These are phyloP conservation scores for Botrytis pseudocinerea DNA, from an alignment of 2,329 filamentous ascomycete genomes.

Conservation along the genomic window DNA sequence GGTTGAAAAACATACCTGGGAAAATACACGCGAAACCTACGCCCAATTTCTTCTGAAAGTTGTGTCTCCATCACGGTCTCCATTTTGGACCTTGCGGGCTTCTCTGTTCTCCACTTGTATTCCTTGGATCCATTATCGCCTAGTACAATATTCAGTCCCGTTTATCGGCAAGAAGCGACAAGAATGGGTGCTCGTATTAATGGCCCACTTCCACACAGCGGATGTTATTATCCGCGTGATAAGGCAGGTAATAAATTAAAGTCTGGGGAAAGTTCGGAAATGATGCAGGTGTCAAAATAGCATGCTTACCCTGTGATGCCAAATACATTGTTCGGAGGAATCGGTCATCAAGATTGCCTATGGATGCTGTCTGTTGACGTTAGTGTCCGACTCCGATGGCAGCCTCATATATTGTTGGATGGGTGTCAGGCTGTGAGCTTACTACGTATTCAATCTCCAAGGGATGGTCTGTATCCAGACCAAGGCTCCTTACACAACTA, in stretches of 20 bases:
- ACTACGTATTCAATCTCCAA: slow-evolving; percentile 74
- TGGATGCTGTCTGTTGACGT: slow-evolving; percentile 65
- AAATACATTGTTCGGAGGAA: slow-evolving; percentile 63
- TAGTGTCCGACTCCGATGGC: background rate
- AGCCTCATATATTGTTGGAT: background rate
- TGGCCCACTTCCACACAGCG: background rate
- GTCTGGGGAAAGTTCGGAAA: slow-evolving; percentile 23
- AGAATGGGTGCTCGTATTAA: slow-evolving; percentile 14
- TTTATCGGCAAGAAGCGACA: slow-evolving; percentile 14
- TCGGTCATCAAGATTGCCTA: slow-evolving; percentile 71
- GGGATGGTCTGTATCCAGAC: slow-evolving; percentile 54
- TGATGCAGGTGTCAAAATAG: slow-evolving; percentile 10
- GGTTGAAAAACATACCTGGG: slow-evolving; percentile 54
- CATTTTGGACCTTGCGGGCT: slow-evolving; percentile 29
- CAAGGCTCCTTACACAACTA: slow-evolving; percentile 62
- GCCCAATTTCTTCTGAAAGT: slow-evolving; percentile 39
- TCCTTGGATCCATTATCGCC: slow-evolving; percentile 50
- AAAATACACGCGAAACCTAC: slow-evolving; percentile 74
- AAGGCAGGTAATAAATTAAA: slow-evolving; percentile 17
- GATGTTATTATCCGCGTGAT: slow-evolving; percentile 2
- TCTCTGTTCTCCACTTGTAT: slow-evolving; percentile 43
- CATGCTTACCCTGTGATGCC: slow-evolving; percentile 53
- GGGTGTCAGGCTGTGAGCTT: slow-evolving; percentile 37
- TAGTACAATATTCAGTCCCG: slow-evolving; percentile 32
- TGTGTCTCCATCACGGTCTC: slow-evolving; percentile 29